Evolutionary conservation across 2,329 filamentous ascomycete species (phyloP), one percentile per base, ranked within the genome.

Genomic region (Epichloe sp.): DNA sequence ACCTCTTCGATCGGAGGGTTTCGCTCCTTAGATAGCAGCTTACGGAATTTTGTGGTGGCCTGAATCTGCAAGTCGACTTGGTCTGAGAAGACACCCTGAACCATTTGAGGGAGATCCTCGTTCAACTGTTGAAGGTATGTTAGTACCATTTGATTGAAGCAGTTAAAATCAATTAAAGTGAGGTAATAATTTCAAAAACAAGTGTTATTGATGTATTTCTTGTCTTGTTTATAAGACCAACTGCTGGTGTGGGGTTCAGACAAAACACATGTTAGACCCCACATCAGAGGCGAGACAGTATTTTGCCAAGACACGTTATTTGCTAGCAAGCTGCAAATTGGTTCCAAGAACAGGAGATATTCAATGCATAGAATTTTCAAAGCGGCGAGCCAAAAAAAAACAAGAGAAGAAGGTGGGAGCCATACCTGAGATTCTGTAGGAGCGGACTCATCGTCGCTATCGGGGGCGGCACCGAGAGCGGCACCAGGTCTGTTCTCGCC

Each of bases 1-100:
- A 98, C 93, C 67, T 94, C 89, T 75, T 98, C 93, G 67, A 98
- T 98, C 44, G 93, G 93, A 45, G 93, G 93, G 75, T 98, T 98
- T 66, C 93, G 88, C 77, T 98, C 93, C 76, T 98, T 98, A 59
- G 89, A 96, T 31, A 98, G 77, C 42, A 98, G 80, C 78, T 98
- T 98, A 68, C 93, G 80, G 78, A 98, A 98, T 71, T 95, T 96
- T 60, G 93, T 98, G 31, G 93, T 98, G 53, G 91, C 89, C 72
- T 91, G 84, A 62, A 98, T 98, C 73, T 98, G 93, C 60, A 86
- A 80, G 67, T 98, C 93, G 71, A 98, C 96, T 72, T 97, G 89
- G 58, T 98, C 91, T 57, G 93, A 98, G 75, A 98, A 97, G 65
- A 98, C 93, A 56, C 93, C 93, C 65, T 86, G 79, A 56, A 97